phyloP scores from a whole-genome alignment of 2,329 filamentous ascomycete genomes.

The Alternaria brassicicola region DNA sequence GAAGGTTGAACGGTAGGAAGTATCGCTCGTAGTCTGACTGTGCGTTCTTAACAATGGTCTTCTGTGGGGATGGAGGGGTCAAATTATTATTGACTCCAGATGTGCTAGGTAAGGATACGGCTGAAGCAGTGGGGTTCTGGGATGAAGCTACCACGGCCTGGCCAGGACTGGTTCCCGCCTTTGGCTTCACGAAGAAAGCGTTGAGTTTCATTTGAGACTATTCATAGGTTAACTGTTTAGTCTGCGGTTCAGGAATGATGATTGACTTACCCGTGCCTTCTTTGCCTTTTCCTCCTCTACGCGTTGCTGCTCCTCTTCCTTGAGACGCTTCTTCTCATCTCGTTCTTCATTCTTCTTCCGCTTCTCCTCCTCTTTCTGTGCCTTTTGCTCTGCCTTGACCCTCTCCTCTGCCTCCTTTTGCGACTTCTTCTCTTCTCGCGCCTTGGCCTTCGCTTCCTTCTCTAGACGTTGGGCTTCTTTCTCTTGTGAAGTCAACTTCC shows the following conservation, averaged over 20 bases:
- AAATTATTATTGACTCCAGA: constrained; percentile 33
- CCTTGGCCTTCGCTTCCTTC: constrained; percentile 48
- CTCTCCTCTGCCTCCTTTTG: constrained; percentile 45
- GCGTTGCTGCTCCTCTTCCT: constrained; percentile 56
- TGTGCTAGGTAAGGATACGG: constrained; percentile 34
- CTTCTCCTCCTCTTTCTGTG: constrained; percentile 46
- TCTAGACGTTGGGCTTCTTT: constrained; percentile 49
- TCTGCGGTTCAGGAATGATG: constrained; percentile 2
- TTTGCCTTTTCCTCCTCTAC: constrained; percentile 49
- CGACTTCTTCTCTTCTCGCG: constrained; percentile 44
- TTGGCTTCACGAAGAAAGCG: constrained; percentile 54
- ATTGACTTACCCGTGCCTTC: constrained; percentile 49
- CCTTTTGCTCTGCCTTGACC: constrained; percentile 47
- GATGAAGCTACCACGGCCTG: constrained; percentile 39
- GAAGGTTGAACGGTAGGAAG: constrained; percentile 83
- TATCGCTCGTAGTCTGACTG: constrained; percentile 60
- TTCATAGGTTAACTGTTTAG: constrained; percentile 21
- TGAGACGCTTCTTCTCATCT: constrained; percentile 50
- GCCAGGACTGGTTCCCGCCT: constrained; percentile 38
- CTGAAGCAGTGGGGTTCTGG: constrained; percentile 39
- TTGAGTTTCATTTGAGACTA: constrained; percentile 52
- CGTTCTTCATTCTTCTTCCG: constrained; percentile 45
- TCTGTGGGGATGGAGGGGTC: constrained; percentile 44
- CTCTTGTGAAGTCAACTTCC: constrained; percentile 52
- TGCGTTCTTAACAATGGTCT: constrained; percentile 36